A percentile compares a stretch with the other conserved stretches of the same genome.
Evolutionary conservation across 2,329 filamentous ascomycete species (phyloP).

Genomic region (Clonostachys sp.): DNA sequence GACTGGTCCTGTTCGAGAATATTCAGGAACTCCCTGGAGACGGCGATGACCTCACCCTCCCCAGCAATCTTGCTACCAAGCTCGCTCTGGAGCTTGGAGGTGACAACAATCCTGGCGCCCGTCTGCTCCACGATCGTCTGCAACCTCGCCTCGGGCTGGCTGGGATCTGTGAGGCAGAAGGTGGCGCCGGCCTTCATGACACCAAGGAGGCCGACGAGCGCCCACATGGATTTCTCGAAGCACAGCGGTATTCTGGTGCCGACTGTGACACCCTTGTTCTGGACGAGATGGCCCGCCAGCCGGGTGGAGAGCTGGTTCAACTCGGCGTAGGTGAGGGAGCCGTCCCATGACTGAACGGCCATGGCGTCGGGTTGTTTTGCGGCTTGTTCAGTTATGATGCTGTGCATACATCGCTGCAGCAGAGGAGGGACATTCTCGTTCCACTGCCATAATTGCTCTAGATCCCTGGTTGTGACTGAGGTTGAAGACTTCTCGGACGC

Average conservation of each 20-base stretch:
- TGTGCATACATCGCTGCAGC: constrained; percentile 38
- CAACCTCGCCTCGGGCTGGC: constrained; percentile 37
- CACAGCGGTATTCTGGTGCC: constrained; percentile 43
- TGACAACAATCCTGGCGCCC: constrained; percentile 28
- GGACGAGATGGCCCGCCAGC: constrained; percentile 30
- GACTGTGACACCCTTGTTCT: constrained; percentile 23
- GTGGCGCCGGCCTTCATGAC: constrained; percentile 44
- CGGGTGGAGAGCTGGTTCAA: constrained; percentile 34
- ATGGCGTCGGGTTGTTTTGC: constrained; percentile 25
- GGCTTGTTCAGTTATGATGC: constrained; percentile 34
- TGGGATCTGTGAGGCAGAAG: constrained; percentile 41
- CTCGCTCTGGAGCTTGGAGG: constrained; percentile 29
- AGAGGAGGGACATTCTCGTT: constrained; percentile 33
- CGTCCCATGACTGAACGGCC: constrained; percentile 47
- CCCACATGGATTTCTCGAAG: constrained; percentile 44
- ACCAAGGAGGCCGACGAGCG: constrained; percentile 35
- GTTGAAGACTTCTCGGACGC: no score
- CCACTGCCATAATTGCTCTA: constrained; percentile 41
- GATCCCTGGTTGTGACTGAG: constrained; percentile 18
- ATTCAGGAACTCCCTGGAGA: constrained; percentile 16
- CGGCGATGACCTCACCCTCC: constrained; percentile 21
- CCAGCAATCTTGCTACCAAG: constrained; percentile 29
- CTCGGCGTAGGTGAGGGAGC: constrained; percentile 37
- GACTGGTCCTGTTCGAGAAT: constrained; percentile 8
- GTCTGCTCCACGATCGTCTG: constrained; percentile 38